A percentile compares a stretch with the other conserved stretches of the same genome.
Conservation (phyloP, 2,329 filamentous ascomycete species). For the Fusarium multiceps region DNA sequence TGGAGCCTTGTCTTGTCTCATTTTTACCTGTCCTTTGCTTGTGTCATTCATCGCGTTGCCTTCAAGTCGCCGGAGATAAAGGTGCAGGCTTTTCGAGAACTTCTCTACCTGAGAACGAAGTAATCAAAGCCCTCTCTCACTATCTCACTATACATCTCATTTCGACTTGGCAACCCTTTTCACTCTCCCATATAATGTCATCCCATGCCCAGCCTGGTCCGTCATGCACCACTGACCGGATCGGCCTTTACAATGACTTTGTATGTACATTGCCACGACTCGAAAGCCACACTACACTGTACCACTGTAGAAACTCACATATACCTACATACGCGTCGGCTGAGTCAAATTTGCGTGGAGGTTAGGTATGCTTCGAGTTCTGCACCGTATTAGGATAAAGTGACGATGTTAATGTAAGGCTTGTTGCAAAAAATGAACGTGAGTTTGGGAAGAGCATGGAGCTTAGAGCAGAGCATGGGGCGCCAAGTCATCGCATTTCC, state of each 20-base stretch:
- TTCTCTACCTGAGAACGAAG: slow-evolving; percentile 3
- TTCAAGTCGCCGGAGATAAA: slow-evolving; percentile 11
- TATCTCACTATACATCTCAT: not conserved
- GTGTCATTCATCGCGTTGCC: slow-evolving; percentile 20
- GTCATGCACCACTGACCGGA: slow-evolving; percentile 26
- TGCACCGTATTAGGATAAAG: not conserved
- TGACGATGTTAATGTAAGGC: not conserved
- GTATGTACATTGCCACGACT: slow-evolving; percentile 6
- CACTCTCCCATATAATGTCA: slow-evolving; percentile 1
- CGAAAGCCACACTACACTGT: slow-evolving; percentile 1
- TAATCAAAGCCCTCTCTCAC: slow-evolving; percentile 9
- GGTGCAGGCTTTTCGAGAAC: slow-evolving; percentile 9
- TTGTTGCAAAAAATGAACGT: slow-evolving; percentile 24
- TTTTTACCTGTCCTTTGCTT: slow-evolving; percentile 12
- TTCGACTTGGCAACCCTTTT: slow-evolving; percentile 21
- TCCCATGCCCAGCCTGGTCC: slow-evolving; percentile 15
- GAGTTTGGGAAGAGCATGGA: slow-evolving; percentile 25
- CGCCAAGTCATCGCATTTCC: slow-evolving; percentile 47
- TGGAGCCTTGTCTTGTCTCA: slow-evolving; percentile 2
- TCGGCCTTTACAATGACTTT: slow-evolving; percentile 24
- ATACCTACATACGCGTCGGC: not conserved
- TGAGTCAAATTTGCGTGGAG: not conserved
- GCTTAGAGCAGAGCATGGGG: slow-evolving; percentile 32
- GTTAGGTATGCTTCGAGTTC: not conserved
- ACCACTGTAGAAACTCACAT: not conserved